A percentile compares a stretch with the other conserved stretches of the same genome.
Evolutionary conservation across 345 rosid genomes (phyloP).

Genomic region (Salix suchowensis): DNA sequence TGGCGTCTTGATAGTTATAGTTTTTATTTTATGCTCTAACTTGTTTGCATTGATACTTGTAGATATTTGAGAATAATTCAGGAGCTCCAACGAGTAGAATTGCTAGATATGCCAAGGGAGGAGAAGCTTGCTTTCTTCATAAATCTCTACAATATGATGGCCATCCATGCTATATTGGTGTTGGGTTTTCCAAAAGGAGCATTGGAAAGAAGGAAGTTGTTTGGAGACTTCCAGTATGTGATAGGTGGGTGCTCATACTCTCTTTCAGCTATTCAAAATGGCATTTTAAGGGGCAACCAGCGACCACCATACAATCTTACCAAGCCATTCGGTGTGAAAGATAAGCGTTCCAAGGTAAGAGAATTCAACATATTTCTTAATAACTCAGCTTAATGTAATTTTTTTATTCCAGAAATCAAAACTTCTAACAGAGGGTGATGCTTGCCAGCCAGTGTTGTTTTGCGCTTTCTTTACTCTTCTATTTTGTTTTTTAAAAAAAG

Average conservation of each 20-base stretch:
- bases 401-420: neutral
- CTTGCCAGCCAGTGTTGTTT: neutral
- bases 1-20: constrained; percentile 17
- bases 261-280: constrained; percentile 78
- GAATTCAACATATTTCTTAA: neutral
- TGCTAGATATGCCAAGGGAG: constrained; percentile 63
- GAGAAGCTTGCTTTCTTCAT: constrained; percentile 77
- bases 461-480: neutral
- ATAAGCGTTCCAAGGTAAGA: constrained; percentile 58
- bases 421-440: neutral
- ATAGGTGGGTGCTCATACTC: constrained; percentile 71
- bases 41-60: constrained; percentile 6
- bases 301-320: constrained; percentile 72
- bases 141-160: constrained; percentile 88
- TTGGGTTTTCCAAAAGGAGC: constrained; percentile 72
- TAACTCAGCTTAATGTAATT: neutral
- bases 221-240: constrained; percentile 76
- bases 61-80: constrained; percentile 77
- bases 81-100: constrained; percentile 74
- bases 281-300: constrained; percentile 73
- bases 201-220: constrained; percentile 60
- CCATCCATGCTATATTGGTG: constrained; percentile 69
- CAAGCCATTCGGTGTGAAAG: constrained; percentile 71
- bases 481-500: too few species aligned
- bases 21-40: neutral